phyloP scores from a whole-genome alignment of 139 green algal genomes.

The Tetradesmus obliquus region DNA sequence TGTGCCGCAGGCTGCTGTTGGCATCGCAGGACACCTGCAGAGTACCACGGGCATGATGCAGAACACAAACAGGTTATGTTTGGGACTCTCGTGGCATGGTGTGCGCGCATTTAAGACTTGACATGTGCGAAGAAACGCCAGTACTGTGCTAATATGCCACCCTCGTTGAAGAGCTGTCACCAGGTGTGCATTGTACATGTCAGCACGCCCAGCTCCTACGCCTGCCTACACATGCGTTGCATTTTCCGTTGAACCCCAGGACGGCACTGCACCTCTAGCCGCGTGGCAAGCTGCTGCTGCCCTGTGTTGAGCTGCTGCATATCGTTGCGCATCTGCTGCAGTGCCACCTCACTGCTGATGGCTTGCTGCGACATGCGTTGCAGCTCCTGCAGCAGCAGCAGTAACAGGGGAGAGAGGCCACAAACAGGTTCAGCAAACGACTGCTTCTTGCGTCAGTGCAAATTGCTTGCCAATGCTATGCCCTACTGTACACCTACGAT shows the following conservation, averaged over 20 bases:
- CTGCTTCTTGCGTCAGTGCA: no score
- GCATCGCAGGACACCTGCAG: not conserved
- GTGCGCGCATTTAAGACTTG: no score
- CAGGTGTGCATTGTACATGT: not conserved
- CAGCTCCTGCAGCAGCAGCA: constrained; percentile 23
- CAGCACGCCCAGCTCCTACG: not conserved
- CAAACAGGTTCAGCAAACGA: no score
- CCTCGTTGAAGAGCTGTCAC: not conserved
- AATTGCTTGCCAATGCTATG: not conserved
- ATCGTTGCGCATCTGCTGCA: constrained; percentile 12
- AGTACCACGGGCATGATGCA: not conserved
- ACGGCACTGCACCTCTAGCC: not conserved
- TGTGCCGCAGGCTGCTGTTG: not conserved
- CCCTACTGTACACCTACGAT: not conserved
- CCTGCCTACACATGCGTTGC: not conserved
- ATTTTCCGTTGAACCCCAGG: not conserved
- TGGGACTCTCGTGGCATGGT: not conserved
- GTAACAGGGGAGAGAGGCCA: not conserved
- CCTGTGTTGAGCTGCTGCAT: constrained; percentile 3
- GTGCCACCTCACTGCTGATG: not conserved
- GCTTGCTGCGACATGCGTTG: constrained; percentile 17
- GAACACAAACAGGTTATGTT: not conserved
- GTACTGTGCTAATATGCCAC: no score
- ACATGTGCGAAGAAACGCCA: no score
- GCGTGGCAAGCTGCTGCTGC: constrained; percentile 31